phyloP scores from a whole-genome alignment of 768 basidiomycete genomes.

The Tephrocybe sp. region DNA sequence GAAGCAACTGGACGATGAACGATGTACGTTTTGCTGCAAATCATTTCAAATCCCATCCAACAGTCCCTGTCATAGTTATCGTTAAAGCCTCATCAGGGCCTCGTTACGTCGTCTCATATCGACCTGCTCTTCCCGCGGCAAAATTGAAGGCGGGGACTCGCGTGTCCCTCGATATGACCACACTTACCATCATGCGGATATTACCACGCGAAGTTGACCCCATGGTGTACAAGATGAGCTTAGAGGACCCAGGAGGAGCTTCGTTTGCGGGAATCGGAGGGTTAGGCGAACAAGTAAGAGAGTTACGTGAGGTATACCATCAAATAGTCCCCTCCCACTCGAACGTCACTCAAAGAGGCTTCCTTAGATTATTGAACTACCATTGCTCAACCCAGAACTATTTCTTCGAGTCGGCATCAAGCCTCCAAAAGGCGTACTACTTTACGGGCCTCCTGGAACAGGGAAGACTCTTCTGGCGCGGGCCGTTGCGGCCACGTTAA shows the following conservation, averaged over 20 bases:
- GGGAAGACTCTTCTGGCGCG: slow-evolving; percentile 95
- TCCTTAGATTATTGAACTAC: slow-evolving; percentile 88
- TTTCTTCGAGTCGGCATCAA: slow-evolving; percentile 95
- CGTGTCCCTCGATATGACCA: slow-evolving; percentile 99
- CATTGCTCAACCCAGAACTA: slow-evolving; percentile 90
- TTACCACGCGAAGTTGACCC: slow-evolving; percentile 97
- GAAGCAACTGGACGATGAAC: slow-evolving; percentile 97
- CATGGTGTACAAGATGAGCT: slow-evolving; percentile 98
- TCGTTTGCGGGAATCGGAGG: slow-evolving; percentile 98
- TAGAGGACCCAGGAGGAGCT: slow-evolving; percentile 95
- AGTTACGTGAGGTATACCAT: slow-evolving; percentile 78
- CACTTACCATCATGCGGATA: slow-evolving; percentile 97
- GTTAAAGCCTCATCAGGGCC: slow-evolving; percentile 99
- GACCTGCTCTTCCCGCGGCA: slow-evolving; percentile 85
- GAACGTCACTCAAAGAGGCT: slow-evolving; percentile 1
- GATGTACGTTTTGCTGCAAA: slow-evolving; percentile 61
- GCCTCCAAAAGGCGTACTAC: slow-evolving; percentile 93
- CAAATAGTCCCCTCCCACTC: neutral
- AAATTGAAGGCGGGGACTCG: slow-evolving; percentile 94
- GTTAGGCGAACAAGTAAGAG: slow-evolving; percentile 92
- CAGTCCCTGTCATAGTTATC: slow-evolving; percentile 60
- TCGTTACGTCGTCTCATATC: slow-evolving; percentile 96
- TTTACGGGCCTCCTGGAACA: slow-evolving; percentile 96
- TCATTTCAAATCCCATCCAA: neutral
- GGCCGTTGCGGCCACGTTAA: slow-evolving; percentile 92